Evolutionary conservation across 106 monocot species (phyloP).

Genomic region (Allium fistulosum): DNA sequence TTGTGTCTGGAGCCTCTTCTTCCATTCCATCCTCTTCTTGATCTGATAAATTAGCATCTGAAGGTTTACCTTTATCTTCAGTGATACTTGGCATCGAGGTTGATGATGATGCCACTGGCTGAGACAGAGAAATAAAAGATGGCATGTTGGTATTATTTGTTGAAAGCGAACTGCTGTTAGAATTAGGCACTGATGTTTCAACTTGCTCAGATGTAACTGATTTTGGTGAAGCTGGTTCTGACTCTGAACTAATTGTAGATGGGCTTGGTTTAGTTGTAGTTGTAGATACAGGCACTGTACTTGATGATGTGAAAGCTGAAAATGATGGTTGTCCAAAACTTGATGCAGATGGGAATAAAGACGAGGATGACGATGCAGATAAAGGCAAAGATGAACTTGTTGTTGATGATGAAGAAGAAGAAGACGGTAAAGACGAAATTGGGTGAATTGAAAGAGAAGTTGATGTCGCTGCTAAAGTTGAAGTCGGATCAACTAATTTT

Average conservation of each 20-base stretch:
- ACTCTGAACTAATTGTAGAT: constrained; percentile 4
- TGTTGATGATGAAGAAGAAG: not conserved
- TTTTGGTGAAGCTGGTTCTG: constrained; percentile 11
- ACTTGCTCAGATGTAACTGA: constrained; percentile 5
- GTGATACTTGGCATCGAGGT: constrained; percentile 1
- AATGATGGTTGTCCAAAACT: not conserved
- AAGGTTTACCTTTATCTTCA: constrained; percentile 17
- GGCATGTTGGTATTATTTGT: constrained; percentile 3
- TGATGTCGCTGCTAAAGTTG: constrained; percentile 6
- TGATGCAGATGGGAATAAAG: too few species aligned
- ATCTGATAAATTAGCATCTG: constrained; percentile 17
- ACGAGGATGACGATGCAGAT: too few species aligned
- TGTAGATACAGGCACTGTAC: constrained; percentile 2
- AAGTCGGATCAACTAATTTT: constrained; percentile 8
- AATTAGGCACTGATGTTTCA: not conserved
- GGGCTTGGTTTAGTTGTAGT: constrained; percentile 9
- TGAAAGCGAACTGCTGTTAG: constrained; percentile 1
- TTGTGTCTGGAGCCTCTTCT: constrained; percentile 67
- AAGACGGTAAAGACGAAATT: constrained; percentile 2
- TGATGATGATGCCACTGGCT: constrained; percentile 4
- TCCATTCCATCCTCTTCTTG: constrained; percentile 92
- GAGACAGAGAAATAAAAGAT: constrained; percentile 7
- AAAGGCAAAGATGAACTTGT: too few species aligned
- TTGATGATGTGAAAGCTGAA: not conserved
- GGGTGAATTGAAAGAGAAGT: not conserved